Conservation (phyloP, 495 filamentous ascomycete genomes). For the Neurospora cerealis region DNA sequence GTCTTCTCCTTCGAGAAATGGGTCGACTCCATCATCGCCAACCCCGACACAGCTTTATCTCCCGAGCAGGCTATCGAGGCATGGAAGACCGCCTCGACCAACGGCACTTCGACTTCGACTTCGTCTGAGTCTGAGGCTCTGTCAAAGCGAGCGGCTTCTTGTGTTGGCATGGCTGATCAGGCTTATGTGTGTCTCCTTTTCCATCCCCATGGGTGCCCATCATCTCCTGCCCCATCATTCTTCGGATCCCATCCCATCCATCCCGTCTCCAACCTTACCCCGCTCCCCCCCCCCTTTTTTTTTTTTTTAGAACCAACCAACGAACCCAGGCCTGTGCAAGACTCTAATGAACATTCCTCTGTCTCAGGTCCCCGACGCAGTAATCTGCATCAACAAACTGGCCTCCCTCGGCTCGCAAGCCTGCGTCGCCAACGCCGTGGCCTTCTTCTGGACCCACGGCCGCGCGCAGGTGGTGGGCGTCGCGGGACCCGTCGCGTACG, state of each 20-base stretch:
- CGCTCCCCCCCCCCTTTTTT: no score
- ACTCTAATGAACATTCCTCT: no score
- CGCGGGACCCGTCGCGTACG: not conserved
- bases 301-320: no score
- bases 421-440: not conserved
- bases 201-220: no score
- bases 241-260: no score
- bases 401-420: not conserved
- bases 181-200: not conserved
- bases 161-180: not conserved
- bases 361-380: not conserved
- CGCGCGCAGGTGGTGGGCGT: not conserved
- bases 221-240: no score
- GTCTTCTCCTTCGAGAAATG: constrained; percentile 3
- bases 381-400: not conserved
- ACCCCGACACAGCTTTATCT: not conserved
- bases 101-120: not conserved
- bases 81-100: not conserved
- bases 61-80: not conserved
- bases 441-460: not conserved
- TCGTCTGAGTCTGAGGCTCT: not conserved
- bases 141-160: not conserved
- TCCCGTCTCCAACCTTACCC: no score
- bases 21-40: constrained; percentile 1
- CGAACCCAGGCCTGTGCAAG: no score